Evolutionary conservation across 148 eudicot genomes (phyloP).

Genomic region (Cornus florida): DNA sequence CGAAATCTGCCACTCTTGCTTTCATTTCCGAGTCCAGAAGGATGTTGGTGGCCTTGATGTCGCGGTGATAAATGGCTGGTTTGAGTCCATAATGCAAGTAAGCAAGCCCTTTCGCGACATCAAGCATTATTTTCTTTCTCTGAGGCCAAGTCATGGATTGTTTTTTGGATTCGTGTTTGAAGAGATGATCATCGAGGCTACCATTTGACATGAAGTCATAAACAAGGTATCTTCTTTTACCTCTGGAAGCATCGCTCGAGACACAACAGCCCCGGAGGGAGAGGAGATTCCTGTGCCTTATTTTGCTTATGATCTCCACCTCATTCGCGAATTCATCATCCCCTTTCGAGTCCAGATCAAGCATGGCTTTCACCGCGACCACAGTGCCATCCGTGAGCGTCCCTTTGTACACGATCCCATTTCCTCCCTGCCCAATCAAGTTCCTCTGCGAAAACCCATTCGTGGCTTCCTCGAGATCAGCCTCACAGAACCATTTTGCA

Average conservation of each 20-base stretch:
- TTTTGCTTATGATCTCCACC: slow-evolving; percentile 63
- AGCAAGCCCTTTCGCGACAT: slow-evolving; percentile 61
- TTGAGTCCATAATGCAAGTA: slow-evolving; percentile 66
- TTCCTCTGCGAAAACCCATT: slow-evolving; percentile 49
- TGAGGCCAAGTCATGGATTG: slow-evolving; percentile 52
- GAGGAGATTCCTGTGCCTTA: slow-evolving; percentile 65
- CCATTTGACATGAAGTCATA: slow-evolving; percentile 72
- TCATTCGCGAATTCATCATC: slow-evolving; percentile 64
- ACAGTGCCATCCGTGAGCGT: slow-evolving; percentile 39
- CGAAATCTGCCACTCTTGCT: slow-evolving; percentile 70
- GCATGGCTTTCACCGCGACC: slow-evolving; percentile 57
- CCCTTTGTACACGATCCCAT: slow-evolving; percentile 62
- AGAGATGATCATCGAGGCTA: slow-evolving; percentile 55
- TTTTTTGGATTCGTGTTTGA: slow-evolving; percentile 1
- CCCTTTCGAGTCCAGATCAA: slow-evolving; percentile 42
- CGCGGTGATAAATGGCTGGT: slow-evolving; percentile 68
- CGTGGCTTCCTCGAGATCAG: slow-evolving; percentile 63
- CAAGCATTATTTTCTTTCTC: slow-evolving; percentile 59
- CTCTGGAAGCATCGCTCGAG: slow-evolving; percentile 37
- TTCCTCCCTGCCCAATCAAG: slow-evolving; percentile 61
- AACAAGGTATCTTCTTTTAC: slow-evolving; percentile 51
- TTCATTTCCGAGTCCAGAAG: slow-evolving; percentile 58
- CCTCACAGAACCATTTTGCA: slow-evolving; percentile 50
- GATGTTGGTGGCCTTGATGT: slow-evolving; percentile 67
- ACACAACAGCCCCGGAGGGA: slow-evolving; percentile 65